Evolutionary conservation across 257 asterid genomes (phyloP), one percentile per base, ranked within the genome.

Genomic region (Knoxia roxburghii): DNA sequence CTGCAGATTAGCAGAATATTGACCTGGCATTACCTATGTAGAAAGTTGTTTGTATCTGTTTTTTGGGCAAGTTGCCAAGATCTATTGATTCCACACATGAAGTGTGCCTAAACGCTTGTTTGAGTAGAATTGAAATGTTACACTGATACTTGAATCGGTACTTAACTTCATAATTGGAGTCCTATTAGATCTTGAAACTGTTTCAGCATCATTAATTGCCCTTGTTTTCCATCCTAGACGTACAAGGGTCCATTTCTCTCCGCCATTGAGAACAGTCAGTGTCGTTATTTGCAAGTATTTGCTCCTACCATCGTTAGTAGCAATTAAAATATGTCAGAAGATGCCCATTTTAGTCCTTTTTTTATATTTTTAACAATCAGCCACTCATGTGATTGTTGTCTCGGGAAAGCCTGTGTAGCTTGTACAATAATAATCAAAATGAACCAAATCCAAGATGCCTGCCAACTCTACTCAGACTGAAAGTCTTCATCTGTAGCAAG

Each of bases 361-460:
- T 59, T 59, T 33, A 2, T n/a, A 35, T n/a, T n/a, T 37, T 60
- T 37, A 41, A 35, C 8, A 10, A 37, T 11, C 30, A 35, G 32
- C 24, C 43, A 37, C 26, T 12, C 65, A 35, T 60, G 65, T 37
- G 65, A 60, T 60, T 60, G 0, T 11, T 35, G 4, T 59, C 24
- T 17, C 6, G 50, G 50, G 50, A 7, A 50, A 4, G 6, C 0
- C 2, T 48, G 1, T 48, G n/a, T n/a, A n/a, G n/a, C n/a, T n/a
- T n/a, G 11, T 20, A 7, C 27, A 20, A 50, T 7, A 18, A 50
- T 5, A 50, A n/a, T 4, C 41, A 37, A 20, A n/a, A 5, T 8
- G 18, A 48, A 50, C 27, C 56, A 50, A 50, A 60, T 18, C 65
- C 65, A 60, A 60, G 65, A 60, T 60, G 64, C 64, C 46, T 60